A percentile compares a stretch with the other conserved stretches of the same genome.
Conservation (phyloP, 768 basidiomycete species). For the Lanmaoa rubissima region DNA sequence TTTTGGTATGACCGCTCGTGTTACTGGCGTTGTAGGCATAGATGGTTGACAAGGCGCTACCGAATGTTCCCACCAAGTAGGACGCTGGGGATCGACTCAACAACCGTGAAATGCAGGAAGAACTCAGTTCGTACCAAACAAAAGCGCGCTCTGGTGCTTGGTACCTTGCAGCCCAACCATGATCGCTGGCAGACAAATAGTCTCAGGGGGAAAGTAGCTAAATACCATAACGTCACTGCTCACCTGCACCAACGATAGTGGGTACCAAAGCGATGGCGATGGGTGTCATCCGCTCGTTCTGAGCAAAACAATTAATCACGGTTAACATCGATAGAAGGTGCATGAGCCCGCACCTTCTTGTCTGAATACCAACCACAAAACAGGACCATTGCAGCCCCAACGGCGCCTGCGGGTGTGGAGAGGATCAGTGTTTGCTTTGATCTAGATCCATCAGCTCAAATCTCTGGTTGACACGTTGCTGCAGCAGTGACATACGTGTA, state of each 20-base stretch:
- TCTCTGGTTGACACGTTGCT: not conserved
- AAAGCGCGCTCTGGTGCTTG: slow-evolving; percentile 47
- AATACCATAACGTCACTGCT: not conserved
- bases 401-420: slow-evolving; percentile 52
- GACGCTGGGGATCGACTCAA: slow-evolving; percentile 34
- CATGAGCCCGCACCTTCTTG: slow-evolving; percentile 42
- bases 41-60: slow-evolving; percentile 55
- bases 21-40: slow-evolving; percentile 68
- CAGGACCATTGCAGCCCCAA: slow-evolving; percentile 48
- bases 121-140: slow-evolving; percentile 46
- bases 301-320: not conserved
- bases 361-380: slow-evolving; percentile 66
- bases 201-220: not conserved
- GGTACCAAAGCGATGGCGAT: slow-evolving; percentile 57
- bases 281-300: slow-evolving; percentile 61
- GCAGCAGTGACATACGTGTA: slow-evolving; percentile 46
- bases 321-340: not conserved
- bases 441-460: slow-evolving; percentile 27
- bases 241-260: slow-evolving; percentile 56
- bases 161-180: slow-evolving; percentile 53
- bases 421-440: slow-evolving; percentile 61
- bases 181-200: slow-evolving; percentile 34
- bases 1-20: slow-evolving; percentile 65
- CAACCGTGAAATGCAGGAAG: not conserved
- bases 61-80: slow-evolving; percentile 55